phyloP scores from a whole-genome alignment of 345 rosid genomes.

The Populus euphratica region DNA sequence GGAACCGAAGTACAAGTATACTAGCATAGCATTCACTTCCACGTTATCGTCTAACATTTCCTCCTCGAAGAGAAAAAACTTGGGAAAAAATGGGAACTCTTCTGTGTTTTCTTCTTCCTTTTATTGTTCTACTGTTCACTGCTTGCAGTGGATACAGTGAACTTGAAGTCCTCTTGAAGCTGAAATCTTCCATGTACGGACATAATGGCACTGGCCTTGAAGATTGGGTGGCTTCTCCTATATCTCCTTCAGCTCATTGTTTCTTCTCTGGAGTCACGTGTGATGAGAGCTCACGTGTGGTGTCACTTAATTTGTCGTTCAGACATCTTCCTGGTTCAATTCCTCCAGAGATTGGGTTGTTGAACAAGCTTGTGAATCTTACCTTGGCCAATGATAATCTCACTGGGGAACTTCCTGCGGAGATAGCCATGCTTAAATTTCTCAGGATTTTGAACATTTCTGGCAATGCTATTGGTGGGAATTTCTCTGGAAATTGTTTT shows the following conservation, averaged over 20 bases:
- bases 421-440: conserved; percentile 51
- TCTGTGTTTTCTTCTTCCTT: conserved; percentile 13
- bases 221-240: conserved; percentile 47
- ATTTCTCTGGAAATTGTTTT: conserved; percentile 67
- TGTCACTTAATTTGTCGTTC: conserved; percentile 55
- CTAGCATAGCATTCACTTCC: neutral
- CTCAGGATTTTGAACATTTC: conserved; percentile 64
- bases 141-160: conserved; percentile 42
- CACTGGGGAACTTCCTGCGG: conserved; percentile 53
- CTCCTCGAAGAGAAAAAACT: neutral
- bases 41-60: neutral
- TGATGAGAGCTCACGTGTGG: conserved; percentile 44
- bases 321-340: conserved; percentile 47
- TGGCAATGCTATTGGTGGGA: conserved; percentile 44
- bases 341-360: conserved; percentile 66
- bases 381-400: conserved; percentile 49
- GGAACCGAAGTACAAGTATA: conserved; percentile 17
- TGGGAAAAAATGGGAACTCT: conserved; percentile 23
- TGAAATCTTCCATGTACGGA: conserved; percentile 63
- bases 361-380: conserved; percentile 56
- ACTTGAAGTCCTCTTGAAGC: conserved; percentile 52
- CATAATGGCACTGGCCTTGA: conserved; percentile 49
- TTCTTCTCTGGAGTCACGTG: conserved; percentile 79
- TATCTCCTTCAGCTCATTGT: conserved; percentile 58
- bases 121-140: conserved; percentile 21